phyloP scores from a whole-genome alignment of 768 basidiomycete genomes.

The Cubamyces sp. region DNA sequence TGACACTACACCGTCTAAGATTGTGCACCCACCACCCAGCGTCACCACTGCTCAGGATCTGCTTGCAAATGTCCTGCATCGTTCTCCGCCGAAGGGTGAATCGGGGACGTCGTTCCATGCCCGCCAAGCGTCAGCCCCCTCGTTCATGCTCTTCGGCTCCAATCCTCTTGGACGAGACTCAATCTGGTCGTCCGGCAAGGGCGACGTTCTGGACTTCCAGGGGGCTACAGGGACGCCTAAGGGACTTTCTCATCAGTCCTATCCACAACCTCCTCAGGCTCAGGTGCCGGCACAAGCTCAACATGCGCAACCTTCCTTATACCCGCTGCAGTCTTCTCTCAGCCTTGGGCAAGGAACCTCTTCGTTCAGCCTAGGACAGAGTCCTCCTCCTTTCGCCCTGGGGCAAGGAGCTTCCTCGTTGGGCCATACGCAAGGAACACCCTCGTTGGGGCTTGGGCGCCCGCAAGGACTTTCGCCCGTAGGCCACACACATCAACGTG shows the following conservation, averaged over 20 bases:
- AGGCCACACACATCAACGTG: conserved; percentile 12
- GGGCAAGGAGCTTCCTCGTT: no score
- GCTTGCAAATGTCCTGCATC: conserved; percentile 55
- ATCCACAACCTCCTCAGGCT: background rate
- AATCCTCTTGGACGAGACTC: conserved; percentile 42
- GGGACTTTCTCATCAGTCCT: conserved; percentile 8
- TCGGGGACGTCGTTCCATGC: conserved; percentile 23
- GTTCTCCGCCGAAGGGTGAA: conserved; percentile 28
- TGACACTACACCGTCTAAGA: conserved; percentile 23
- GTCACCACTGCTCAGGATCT: conserved; percentile 71
- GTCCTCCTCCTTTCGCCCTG: no score
- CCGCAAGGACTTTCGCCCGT: background rate
- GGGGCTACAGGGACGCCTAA: conserved; percentile 10
- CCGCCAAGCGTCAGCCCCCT: conserved; percentile 38
- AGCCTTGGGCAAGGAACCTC: conserved; percentile 4
- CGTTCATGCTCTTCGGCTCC: conserved; percentile 57
- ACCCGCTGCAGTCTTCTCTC: conserved; percentile 5
- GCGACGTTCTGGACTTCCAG: conserved; percentile 31
- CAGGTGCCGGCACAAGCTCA: background rate
- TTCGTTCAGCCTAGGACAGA: no score
- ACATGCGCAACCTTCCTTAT: background rate
- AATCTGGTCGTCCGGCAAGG: conserved; percentile 71
- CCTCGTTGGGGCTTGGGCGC: conserved; percentile 1
- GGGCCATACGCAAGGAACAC: no score
- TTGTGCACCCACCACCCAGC: conserved; percentile 22